These are phyloP conservation scores for Glaciozyma antarctica DNA, from an alignment of 768 basidiomycete genomes.

Conservation along the genomic window DNA sequence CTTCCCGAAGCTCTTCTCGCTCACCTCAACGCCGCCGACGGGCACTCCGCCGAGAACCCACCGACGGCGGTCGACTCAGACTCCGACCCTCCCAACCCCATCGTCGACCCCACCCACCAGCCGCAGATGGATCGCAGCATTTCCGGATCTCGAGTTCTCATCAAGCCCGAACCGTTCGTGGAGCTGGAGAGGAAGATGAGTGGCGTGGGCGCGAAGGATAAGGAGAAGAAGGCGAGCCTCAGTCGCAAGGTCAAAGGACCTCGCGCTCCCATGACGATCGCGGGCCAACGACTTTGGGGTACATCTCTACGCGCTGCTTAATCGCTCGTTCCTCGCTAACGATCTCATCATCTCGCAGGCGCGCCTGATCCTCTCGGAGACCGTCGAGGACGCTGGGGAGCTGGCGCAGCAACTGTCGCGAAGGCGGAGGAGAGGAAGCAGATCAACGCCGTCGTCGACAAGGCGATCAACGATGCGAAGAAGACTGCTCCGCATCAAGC, in stretches of 20 bases:
- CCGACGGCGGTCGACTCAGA: background rate
- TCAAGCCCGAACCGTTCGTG: background rate
- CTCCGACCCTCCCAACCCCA: background rate
- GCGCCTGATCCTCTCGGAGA: background rate
- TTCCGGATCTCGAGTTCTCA: no score
- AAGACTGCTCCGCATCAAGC: background rate
- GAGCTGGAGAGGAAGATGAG: background rate
- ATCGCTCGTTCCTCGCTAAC: background rate
- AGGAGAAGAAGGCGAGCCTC: background rate
- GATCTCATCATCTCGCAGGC: background rate
- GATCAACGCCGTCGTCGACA: background rate
- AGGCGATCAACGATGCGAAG: background rate
- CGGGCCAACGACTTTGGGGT: background rate
- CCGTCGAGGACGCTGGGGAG: background rate
- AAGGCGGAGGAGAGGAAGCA: background rate
- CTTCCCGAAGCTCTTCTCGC: background rate
- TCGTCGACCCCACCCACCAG: background rate
- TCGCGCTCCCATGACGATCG: background rate
- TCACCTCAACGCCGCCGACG: background rate
- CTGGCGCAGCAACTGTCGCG: background rate
- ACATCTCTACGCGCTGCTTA: background rate
- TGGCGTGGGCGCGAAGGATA: background rate
- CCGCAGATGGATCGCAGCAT: background rate
- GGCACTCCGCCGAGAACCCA: background rate
- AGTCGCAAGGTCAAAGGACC: background rate